Evolutionary conservation across 495 filamentous ascomycete species (phyloP).

Genomic region (Penicillium canescens): DNA sequence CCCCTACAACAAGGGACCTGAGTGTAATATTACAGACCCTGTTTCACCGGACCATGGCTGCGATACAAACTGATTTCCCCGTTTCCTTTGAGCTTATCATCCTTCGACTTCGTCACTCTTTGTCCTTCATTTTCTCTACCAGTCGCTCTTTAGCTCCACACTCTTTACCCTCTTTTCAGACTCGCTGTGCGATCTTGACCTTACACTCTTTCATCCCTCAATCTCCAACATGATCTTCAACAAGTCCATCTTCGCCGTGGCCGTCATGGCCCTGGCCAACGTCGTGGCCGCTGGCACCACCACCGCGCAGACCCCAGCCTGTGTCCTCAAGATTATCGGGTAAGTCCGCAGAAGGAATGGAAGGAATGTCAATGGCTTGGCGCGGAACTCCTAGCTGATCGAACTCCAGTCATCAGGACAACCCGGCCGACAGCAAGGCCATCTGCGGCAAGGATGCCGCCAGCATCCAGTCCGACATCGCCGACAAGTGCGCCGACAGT

Average conservation of each 20-base stretch:
- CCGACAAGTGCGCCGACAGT: constrained; percentile 28
- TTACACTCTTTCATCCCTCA: constrained; percentile 11
- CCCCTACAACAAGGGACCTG: neutral
- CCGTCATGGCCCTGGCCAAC: constrained; percentile 37
- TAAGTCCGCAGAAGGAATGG: constrained; percentile 17
- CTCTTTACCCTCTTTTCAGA: constrained; percentile 21
- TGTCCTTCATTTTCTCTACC: constrained; percentile 20
- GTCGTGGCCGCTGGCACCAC: constrained; percentile 18
- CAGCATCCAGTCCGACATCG: constrained; percentile 30
- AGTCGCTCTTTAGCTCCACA: constrained; percentile 27
- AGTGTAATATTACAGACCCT: constrained; percentile 5
- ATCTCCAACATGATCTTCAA: constrained; percentile 37
- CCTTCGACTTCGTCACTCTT: constrained; percentile 28
- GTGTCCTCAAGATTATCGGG: constrained; percentile 39
- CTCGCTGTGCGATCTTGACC: constrained; percentile 28
- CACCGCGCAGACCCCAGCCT: constrained; percentile 31
- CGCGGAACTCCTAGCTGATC: neutral
- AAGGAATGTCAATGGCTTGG: neutral
- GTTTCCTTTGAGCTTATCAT: constrained; percentile 11
- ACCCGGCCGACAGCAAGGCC: constrained; percentile 31
- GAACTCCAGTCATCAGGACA: constrained; percentile 14
- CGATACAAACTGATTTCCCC: constrained; percentile 11
- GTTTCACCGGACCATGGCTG: constrained; percentile 13
- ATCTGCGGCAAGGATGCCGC: constrained; percentile 32
- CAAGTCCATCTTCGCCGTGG: constrained; percentile 34